Evolutionary conservation across 768 basidiomycete species (phyloP), one percentile per base, ranked within the genome.

Genomic region (Hemileccinum rubropunctum): DNA sequence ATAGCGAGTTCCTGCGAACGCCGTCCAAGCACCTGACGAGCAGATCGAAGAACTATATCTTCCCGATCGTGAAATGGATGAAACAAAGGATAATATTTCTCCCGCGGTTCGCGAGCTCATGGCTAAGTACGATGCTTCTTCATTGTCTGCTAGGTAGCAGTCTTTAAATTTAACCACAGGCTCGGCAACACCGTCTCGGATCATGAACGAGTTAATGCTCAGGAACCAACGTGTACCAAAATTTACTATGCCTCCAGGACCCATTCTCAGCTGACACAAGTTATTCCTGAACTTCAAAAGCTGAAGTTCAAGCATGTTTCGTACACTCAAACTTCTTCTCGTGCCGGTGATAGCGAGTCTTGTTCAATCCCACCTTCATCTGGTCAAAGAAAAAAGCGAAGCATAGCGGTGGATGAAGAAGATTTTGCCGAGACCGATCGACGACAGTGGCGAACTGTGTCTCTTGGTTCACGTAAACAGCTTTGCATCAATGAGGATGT

Each of bases 161-260:
- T 18, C 13, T 23, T 38, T 51, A 13, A 33, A 52, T 47, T 40
- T 10, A 21, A 34, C 50, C 45, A 27, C 37, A 63, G 67, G 51
- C 47, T 68, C 2, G 42, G 52, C 28, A 56, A 38, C 1, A 30
- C 51, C 1, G 23, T 6, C 28, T 54, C 56, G 20, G 40, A 20
- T 26, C 42, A 47, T 42, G 40, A 59, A 17, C 50, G 30, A 18
- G 32, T 35, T 9, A 53, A 54, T 27, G 48, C 58, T 27, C 71
- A 72, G 39, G 84, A 84, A 50, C 76, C 77, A 14, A 76, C 77
- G 4, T 88, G 86, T 61, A 86, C 82, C 33, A 89, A 92, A 75
- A 86, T 98, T 52, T 97, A 83, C 66, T 97, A 95, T 62, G 89
- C 95, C 0, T 98, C 97, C 0, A 78, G 95, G 28, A 99, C 95